Percentiles rank a stretch among this genome's conserved stretches.
Evolutionary conservation across 257 asterid genomes (phyloP).

Genomic region (Nicotiana noctiflora): DNA sequence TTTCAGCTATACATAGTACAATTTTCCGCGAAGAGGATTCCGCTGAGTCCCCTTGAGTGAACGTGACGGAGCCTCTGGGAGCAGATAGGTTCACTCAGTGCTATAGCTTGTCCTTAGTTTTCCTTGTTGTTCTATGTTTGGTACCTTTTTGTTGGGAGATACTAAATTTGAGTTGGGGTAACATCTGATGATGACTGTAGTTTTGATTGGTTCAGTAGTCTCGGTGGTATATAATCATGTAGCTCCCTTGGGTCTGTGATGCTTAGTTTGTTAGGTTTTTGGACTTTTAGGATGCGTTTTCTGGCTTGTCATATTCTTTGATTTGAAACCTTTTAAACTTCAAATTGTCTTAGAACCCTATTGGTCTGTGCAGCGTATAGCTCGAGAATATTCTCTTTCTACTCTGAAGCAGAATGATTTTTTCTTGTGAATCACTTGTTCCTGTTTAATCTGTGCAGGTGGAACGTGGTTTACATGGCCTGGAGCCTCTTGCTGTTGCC

Average conservation of each 20-base stretch:
- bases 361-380: not conserved
- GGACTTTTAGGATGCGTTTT: not conserved
- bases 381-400: not conserved
- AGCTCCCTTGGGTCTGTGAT: not conserved
- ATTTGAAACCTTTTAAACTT: not conserved
- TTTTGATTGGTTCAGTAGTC: not conserved
- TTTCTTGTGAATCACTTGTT: not conserved
- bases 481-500: constrained; percentile 61
- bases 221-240: not conserved
- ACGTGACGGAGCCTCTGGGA: too few species aligned
- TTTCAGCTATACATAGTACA: not conserved
- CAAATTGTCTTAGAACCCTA: not conserved
- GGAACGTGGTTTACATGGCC: constrained; percentile 73
- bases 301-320: not conserved
- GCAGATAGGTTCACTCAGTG: not conserved
- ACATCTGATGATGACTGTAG: not conserved
- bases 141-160: not conserved
- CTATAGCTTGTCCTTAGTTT: not conserved
- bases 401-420: not conserved
- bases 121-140: not conserved
- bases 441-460: constrained; percentile 34
- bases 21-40: not conserved
- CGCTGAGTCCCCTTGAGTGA: too few species aligned
- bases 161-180: not conserved
- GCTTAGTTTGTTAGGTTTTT: not conserved